Conservation (phyloP, 108 stramenopile species). For the Skeletonema grethae region DNA sequence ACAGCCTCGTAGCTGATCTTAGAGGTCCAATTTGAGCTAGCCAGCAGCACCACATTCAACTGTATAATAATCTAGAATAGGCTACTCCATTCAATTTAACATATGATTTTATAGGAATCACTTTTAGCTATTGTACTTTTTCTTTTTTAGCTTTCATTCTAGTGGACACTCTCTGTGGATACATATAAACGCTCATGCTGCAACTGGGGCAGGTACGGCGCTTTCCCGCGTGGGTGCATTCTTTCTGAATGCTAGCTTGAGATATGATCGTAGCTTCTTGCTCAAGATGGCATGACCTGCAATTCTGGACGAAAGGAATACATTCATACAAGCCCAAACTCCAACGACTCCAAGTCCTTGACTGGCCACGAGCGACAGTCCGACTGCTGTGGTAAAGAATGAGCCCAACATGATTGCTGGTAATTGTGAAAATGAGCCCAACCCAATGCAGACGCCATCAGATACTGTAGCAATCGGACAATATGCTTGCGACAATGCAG, state of each 20-base stretch:
- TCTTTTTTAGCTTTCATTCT: not conserved
- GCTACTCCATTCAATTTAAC: too few species aligned
- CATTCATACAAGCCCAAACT: conserved; percentile 41
- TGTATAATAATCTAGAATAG: too few species aligned
- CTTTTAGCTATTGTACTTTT: not conserved
- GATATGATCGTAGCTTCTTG: conserved; percentile 15
- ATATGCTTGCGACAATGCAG: conserved; percentile 31
- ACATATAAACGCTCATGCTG: not conserved
- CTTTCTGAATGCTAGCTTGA: conserved; percentile 13
- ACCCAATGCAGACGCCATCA: conserved; percentile 33
- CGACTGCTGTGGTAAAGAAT: conserved; percentile 14
- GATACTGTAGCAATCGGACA: conserved; percentile 29
- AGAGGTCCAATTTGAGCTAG: too few species aligned
- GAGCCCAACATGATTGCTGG: conserved; percentile 32
- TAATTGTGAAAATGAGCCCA: conserved; percentile 28
- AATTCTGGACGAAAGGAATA: conserved; percentile 23
- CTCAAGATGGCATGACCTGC: conserved; percentile 24
- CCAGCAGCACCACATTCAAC: too few species aligned
- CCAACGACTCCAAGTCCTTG: conserved; percentile 21
- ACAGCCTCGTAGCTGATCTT: too few species aligned
- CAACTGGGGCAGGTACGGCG: not conserved
- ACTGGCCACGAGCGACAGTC: conserved; percentile 11
- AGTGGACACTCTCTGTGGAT: not conserved
- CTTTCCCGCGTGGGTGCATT: not conserved
- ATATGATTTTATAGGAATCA: too few species aligned